phyloP scores from a whole-genome alignment of 305 asterid genomes.

The Fraxinus floribunda region DNA sequence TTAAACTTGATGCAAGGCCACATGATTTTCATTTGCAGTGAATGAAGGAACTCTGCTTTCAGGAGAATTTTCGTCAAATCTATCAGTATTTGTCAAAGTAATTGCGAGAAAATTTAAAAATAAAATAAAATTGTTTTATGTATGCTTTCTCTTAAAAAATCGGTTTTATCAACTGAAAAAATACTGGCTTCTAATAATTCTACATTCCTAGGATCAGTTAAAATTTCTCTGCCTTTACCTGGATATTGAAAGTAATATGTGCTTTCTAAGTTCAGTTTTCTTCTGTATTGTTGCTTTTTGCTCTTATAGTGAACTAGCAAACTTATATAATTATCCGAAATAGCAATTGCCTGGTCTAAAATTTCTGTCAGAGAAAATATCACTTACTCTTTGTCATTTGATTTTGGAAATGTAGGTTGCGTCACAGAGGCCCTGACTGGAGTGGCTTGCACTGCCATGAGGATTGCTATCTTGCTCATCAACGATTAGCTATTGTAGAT shows the following conservation, averaged over 20 bases:
- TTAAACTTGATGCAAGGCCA: neutral
- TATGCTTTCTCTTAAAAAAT: neutral
- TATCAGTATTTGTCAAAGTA: neutral
- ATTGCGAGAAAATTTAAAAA: neutral
- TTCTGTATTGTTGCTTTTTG: constrained; percentile 4
- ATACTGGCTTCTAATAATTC: neutral
- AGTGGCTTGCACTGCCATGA: constrained; percentile 87
- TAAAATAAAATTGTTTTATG: neutral
- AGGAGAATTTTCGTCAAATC: neutral
- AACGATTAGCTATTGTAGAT: constrained; percentile 90
- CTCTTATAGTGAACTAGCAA: neutral
- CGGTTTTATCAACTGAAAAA: neutral
- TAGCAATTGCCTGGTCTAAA: neutral
- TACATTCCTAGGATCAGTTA: neutral
- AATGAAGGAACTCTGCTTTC: neutral
- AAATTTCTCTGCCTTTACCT: neutral
- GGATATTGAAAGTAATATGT: neutral
- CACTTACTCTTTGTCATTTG: constrained; percentile 25
- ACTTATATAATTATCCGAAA: neutral
- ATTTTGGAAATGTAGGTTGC: constrained; percentile 59
- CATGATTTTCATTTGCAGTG: neutral
- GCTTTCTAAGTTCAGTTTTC: constrained; percentile 6
- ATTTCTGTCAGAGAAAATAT: constrained; percentile 2
- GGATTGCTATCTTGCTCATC: constrained; percentile 93
- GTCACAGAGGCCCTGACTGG: constrained; percentile 99